A percentile compares a stretch with the other conserved stretches of the same genome.
These are phyloP conservation scores for Penicillium sp. DNA, from an alignment of 2,329 filamentous ascomycete species.

Conservation along the genomic window DNA sequence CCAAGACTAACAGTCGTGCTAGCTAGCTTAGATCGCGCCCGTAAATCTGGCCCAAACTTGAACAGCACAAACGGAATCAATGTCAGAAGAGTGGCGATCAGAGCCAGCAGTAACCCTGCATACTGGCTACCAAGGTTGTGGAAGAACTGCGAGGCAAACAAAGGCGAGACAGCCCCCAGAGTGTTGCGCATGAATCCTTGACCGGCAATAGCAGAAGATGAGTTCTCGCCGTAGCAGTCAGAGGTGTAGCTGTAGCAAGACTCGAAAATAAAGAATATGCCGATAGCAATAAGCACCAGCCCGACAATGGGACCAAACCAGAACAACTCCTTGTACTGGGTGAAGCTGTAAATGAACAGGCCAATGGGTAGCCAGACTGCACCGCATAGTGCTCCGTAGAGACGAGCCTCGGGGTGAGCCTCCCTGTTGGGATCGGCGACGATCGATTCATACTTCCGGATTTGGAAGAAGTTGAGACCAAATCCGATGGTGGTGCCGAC, in stretches of 20 bases:
- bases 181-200: slow-evolving; percentile 58
- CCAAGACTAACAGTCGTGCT: slow-evolving; percentile 16
- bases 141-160: slow-evolving; percentile 57
- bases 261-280: slow-evolving; percentile 55
- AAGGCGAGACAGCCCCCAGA: slow-evolving; percentile 54
- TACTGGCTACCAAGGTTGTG: slow-evolving; percentile 57
- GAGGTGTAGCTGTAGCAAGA: slow-evolving; percentile 53
- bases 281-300: slow-evolving; percentile 54
- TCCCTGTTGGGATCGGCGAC: slow-evolving; percentile 34
- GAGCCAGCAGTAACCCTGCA: slow-evolving; percentile 52
- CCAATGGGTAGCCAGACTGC: slow-evolving; percentile 52
- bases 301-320: slow-evolving; percentile 35
- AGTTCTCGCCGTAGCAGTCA: slow-evolving; percentile 54
- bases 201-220: slow-evolving; percentile 48
- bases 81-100: slow-evolving; percentile 46
- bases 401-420: slow-evolving; percentile 50
- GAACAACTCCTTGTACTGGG: slow-evolving; percentile 43
- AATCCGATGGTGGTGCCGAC: slow-evolving; percentile 54
- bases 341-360: slow-evolving; percentile 58
- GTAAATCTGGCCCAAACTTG: slow-evolving; percentile 32
- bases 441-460: slow-evolving; percentile 52
- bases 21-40: slow-evolving; percentile 36
- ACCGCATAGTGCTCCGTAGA: slow-evolving; percentile 54
- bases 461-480: slow-evolving; percentile 53
- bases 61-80: slow-evolving; percentile 36